Conservation (phyloP, 1,284 basidiomycete genomes). For the Naganishia liquefaciens region DNA sequence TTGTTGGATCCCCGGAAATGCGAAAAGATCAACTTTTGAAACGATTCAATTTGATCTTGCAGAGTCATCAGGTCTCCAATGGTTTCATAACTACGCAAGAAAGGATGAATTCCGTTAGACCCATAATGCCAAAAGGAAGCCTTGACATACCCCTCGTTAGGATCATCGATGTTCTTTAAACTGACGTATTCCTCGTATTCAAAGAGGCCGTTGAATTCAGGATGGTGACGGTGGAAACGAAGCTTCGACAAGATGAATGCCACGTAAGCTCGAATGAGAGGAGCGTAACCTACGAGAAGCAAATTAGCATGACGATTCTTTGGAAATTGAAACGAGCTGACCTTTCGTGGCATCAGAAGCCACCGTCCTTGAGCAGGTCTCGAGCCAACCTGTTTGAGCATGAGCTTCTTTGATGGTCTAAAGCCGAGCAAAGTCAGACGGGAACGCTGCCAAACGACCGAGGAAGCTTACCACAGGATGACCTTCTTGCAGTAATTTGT, state of each 20-base stretch:
- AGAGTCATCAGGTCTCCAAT: constrained; percentile 92
- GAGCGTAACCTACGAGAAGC: constrained; percentile 70
- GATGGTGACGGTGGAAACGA: constrained; percentile 85
- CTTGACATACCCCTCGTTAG: constrained; percentile 83
- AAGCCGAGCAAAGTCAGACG: not conserved
- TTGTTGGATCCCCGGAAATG: constrained; percentile 86
- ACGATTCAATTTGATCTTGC: constrained; percentile 95
- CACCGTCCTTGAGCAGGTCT: constrained; percentile 88
- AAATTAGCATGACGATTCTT: constrained; percentile 7
- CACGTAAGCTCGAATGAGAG: constrained; percentile 89
- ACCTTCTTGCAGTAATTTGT: constrained; percentile 93
- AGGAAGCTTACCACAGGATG: constrained; percentile 74
- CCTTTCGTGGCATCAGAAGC: constrained; percentile 76
- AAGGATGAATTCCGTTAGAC: too few relatives aligned
- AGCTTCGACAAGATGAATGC: constrained; percentile 93
- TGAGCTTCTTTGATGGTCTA: constrained; percentile 94
- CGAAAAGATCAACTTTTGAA: constrained; percentile 92
- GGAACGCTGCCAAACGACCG: not conserved
- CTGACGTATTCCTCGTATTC: constrained; percentile 97
- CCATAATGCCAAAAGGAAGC: not conserved
- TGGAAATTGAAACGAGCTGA: constrained; percentile 46
- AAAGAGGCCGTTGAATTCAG: constrained; percentile 93
- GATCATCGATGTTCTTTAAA: constrained; percentile 92
- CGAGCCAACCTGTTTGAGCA: constrained; percentile 92
- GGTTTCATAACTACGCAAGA: constrained; percentile 75